A percentile compares a stretch with the other conserved stretches of the same genome.
These are phyloP conservation scores for Basidiobolus meristosporus DNA, from an alignment of 371 early-diverging fungal species.

Conservation along the genomic window DNA sequence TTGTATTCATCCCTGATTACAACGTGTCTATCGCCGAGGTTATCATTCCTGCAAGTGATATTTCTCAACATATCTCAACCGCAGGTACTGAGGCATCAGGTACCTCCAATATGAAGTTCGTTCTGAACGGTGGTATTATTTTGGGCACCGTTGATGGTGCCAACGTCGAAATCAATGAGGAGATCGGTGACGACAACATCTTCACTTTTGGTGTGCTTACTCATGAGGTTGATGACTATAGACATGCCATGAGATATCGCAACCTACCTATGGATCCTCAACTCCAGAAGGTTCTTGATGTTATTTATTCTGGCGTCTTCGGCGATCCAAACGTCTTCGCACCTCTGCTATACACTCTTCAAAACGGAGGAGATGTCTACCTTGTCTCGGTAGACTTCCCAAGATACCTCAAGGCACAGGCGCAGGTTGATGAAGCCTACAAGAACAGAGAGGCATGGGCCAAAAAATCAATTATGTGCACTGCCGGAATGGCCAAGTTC, in stretches of 20 bases:
- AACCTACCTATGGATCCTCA: conserved; percentile 43
- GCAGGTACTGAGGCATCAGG: conserved; percentile 97
- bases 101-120: conserved; percentile 95
- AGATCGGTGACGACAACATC: conserved; percentile 85
- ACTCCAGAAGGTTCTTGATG: conserved; percentile 50
- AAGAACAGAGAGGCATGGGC: conserved; percentile 56
- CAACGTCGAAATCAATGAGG: conserved; percentile 86
- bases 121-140: conserved; percentile 84
- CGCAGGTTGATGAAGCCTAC: conserved; percentile 53
- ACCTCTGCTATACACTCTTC: conserved; percentile 54
- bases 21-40: conserved; percentile 81
- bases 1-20: conserved; percentile 86
- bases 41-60: conserved; percentile 82
- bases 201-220: conserved; percentile 79
- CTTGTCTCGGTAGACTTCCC: conserved; percentile 67
- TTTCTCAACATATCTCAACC: conserved; percentile 80
- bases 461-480: conserved; percentile 64
- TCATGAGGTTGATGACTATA: conserved; percentile 72
- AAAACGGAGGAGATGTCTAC: conserved; percentile 70
- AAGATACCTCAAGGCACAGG: conserved; percentile 46
- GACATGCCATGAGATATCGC: conserved; percentile 63
- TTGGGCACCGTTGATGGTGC: conserved; percentile 77
- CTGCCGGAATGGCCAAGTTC: conserved; percentile 82
- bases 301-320: conserved; percentile 52
- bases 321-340: conserved; percentile 56